Evolutionary conservation across 768 basidiomycete genomes (phyloP).

Genomic region (Dentipellis fragilis): DNA sequence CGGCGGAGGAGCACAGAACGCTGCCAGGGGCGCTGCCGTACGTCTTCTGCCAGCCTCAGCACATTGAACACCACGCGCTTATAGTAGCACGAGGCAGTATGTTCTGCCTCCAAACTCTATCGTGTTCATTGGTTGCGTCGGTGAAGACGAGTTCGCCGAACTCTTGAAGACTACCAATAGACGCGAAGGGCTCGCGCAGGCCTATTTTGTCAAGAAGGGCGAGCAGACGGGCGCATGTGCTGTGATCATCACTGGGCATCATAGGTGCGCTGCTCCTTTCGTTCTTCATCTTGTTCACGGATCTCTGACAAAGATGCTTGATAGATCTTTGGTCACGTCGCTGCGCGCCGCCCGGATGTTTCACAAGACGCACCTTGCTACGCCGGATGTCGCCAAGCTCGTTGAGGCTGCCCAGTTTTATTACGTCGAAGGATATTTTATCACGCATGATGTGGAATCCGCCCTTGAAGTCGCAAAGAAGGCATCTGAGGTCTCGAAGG

Average conservation of each 20-base stretch:
- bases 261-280: constrained; percentile 42
- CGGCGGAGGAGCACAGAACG: constrained; percentile 94
- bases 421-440: constrained; percentile 93
- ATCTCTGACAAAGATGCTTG: background rate
- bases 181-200: constrained; percentile 80
- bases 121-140: constrained; percentile 91
- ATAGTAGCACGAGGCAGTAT: constrained; percentile 46
- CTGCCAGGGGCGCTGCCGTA: constrained; percentile 93
- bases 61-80: background rate
- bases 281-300: background rate
- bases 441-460: constrained; percentile 79
- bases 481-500: constrained; percentile 70
- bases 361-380: constrained; percentile 67
- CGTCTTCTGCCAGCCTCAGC: constrained; percentile 21
- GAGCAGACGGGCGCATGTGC: constrained; percentile 95
- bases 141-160: constrained; percentile 83
- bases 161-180: constrained; percentile 86
- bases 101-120: constrained; percentile 81
- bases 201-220: constrained; percentile 81
- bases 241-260: constrained; percentile 87
- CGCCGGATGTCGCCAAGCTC: constrained; percentile 63
- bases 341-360: constrained; percentile 88
- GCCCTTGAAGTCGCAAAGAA: constrained; percentile 69
- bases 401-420: constrained; percentile 74
- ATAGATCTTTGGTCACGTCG: constrained; percentile 89